Conservation (phyloP, 257 asterid species). For the Forsythia viridissima region DNA sequence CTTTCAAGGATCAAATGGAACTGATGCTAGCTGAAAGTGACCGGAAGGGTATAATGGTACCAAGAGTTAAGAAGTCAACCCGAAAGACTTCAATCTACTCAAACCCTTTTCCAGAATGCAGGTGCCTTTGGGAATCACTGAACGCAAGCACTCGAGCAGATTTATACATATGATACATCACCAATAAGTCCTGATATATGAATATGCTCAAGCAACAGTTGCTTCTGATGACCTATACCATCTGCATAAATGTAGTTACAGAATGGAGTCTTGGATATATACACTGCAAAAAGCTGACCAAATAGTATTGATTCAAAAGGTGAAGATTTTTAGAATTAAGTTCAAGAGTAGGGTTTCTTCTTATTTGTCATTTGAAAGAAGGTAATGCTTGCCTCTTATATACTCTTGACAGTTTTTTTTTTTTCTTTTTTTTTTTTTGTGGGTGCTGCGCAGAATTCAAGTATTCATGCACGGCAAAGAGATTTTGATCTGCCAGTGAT, state of each 20-base stretch:
- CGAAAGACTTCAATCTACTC: conserved; percentile 67
- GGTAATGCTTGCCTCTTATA: not conserved
- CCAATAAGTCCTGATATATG: not conserved
- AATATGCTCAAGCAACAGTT: not conserved
- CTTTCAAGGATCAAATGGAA: conserved; percentile 71
- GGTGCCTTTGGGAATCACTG: conserved; percentile 72
- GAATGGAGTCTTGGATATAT: not conserved
- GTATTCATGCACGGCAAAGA: not conserved
- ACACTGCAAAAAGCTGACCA: not conserved
- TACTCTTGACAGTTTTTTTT: too few relatives aligned
- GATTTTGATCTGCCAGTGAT: too few relatives aligned
- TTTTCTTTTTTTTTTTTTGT: not conserved
- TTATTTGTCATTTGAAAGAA: not conserved
- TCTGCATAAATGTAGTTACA: not conserved
- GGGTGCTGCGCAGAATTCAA: too few relatives aligned
- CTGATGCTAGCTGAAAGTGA: conserved; percentile 83
- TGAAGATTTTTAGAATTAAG: not conserved
- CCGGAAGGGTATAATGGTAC: conserved; percentile 64
- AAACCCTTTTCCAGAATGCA: conserved; percentile 83
- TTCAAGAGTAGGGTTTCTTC: not conserved
- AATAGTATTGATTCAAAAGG: not conserved
- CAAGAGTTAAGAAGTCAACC: conserved; percentile 68
- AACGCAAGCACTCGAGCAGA: conserved; percentile 38
- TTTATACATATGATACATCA: conserved; percentile 24
- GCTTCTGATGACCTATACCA: not conserved